Percentiles rank a stretch among this genome's conserved stretches.
phyloP scores from a whole-genome alignment of 2,329 filamentous ascomycete genomes.

The Calonectria multiphialidica region DNA sequence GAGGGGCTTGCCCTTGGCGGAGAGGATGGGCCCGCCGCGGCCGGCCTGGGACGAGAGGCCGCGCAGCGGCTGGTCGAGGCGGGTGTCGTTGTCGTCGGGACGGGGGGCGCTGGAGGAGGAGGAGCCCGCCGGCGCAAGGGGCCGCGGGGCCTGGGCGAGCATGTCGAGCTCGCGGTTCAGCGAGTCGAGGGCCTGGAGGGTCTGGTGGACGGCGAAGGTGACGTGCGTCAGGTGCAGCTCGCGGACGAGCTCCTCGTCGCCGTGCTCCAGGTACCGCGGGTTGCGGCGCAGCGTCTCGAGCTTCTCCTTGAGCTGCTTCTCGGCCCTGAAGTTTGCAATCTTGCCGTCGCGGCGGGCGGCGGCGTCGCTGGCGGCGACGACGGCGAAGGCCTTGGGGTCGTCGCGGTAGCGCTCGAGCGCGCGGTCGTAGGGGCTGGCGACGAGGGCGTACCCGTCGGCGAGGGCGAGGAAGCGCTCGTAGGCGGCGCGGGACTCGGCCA shows the following conservation, averaged over 20 bases:
- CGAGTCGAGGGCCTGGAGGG: conserved; percentile 89
- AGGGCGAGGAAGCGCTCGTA: conserved; percentile 85
- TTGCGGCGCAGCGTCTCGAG: conserved; percentile 70
- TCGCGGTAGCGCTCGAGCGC: conserved; percentile 81
- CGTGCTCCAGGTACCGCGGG: conserved; percentile 67
- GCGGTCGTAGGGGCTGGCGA: conserved; percentile 73
- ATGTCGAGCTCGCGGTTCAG: conserved; percentile 88
- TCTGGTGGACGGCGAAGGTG: conserved; percentile 78
- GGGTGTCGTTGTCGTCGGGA: conserved; percentile 69
- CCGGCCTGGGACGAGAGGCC: conserved; percentile 62
- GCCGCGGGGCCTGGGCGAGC: conserved; percentile 78
- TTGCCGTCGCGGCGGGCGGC: conserved; percentile 83
- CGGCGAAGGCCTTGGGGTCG: conserved; percentile 78
- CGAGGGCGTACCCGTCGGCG: conserved; percentile 82
- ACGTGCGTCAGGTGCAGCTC: conserved; percentile 83
- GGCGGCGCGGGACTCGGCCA: conserved; percentile 73
- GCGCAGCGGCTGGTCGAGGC: conserved; percentile 75
- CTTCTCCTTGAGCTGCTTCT: conserved; percentile 86
- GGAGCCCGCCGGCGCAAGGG: conserved; percentile 59
- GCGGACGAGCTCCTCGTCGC: conserved; percentile 88
- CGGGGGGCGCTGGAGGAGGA: conserved; percentile 57
- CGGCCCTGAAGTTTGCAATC: conserved; percentile 85
- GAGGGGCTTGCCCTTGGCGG: conserved; percentile 83
- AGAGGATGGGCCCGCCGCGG: conserved; percentile 82
- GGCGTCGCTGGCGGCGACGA: conserved; percentile 72